Evolutionary conservation across 2,329 filamentous ascomycete genomes (phyloP), one percentile per base, ranked within the genome.

Genomic region (Colletotrichum tropicicola): DNA sequence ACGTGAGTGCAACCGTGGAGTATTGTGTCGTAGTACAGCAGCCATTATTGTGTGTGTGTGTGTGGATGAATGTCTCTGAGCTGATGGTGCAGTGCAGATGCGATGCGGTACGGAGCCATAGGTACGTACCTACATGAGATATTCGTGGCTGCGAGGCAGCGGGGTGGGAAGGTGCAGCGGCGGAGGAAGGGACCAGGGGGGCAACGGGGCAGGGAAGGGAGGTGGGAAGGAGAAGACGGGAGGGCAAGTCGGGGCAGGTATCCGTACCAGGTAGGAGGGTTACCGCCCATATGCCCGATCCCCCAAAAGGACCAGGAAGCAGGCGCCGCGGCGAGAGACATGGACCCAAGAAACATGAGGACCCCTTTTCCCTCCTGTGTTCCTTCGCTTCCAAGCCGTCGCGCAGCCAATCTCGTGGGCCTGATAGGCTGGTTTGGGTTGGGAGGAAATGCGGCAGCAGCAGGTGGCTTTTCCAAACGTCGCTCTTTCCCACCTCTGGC

Each of bases 41-140:
- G n/a, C n/a, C n/a, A n/a, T n/a, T n/a, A n/a, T n/a, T n/a, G n/a
- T n/a, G n/a, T 25, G 35, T 15, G n/a, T 12, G n/a, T 37, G 23
- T 45, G 60, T 53, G 56, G 47, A 54, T n/a, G 57, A 45, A 45
- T 65, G 61, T 65, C 41, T 54, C 35, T 55, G 30, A 47, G 47
- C 54, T 52, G 60, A 41, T 39, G 19, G 32, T 15, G 27, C 39
- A 25, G 30, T 54, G 47, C 47, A 60, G 60, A 41, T 30, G 19
- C 19, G 25, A 32, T 48, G 60, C 27, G 41, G 35, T 19, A 28
- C 35, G 19, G 17, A 41, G 39, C 27, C 23, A 41, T 27, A 19
- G 6, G 48, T 10, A n/a, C 3, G 49, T 32, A 61, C 48, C 45
- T 59, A 53, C 39, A 25, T 6, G 4, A 58, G 44, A 49, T 37